Evolutionary conservation across 805 yeast species (phyloP), one percentile per base, ranked within the genome.

Genomic region (Blastobotrys robertii): DNA sequence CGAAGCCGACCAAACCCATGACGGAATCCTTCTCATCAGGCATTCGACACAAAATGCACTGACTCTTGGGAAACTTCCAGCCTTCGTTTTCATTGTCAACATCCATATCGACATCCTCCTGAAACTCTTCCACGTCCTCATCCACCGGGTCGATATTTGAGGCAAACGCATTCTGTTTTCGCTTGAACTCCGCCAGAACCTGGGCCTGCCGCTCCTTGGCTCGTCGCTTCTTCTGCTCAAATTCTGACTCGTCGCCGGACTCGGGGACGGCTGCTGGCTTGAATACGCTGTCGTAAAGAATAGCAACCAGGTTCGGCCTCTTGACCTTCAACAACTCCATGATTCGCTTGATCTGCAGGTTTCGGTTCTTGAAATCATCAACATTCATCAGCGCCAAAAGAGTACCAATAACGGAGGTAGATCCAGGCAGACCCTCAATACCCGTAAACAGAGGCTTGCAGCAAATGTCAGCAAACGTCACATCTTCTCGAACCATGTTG

Each of bases 1-100:
- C 65, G 53, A 75, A 74, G 7, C 83, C 73, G 39, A 84, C 74
- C n/a, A 81, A 70, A 0, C 95, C 95, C 60, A 80, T 84, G 0
- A 84, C 74, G 3, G 81, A 84, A 15, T 73, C 73, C 14, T 74
- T 73, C 14, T 69, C 70, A 1, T 79, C 72, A 0, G 85, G 79
- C 76, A 82, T 83, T 51, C 85, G 87, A 58, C 95, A 86, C 11
- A 86, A 64, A 32, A 86, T 79, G 58, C 95, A 86, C 49, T 77
- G 82, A 28, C 77, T 77, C 28, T 76, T 77, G 0, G 94, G 92
- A 52, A 74, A 84, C 30, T 64, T 66, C 90, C 88, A 82, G 1
- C 70, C 44, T 3, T 39, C 53, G 31, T 30, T 44, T 38, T 25
- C 35, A 15, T 46, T 51, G 10, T 41, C 38, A 10, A 47, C 56